These are phyloP conservation scores for Larix kaempferi DNA, from an alignment of 75 land plant species.

Conservation along the genomic window DNA sequence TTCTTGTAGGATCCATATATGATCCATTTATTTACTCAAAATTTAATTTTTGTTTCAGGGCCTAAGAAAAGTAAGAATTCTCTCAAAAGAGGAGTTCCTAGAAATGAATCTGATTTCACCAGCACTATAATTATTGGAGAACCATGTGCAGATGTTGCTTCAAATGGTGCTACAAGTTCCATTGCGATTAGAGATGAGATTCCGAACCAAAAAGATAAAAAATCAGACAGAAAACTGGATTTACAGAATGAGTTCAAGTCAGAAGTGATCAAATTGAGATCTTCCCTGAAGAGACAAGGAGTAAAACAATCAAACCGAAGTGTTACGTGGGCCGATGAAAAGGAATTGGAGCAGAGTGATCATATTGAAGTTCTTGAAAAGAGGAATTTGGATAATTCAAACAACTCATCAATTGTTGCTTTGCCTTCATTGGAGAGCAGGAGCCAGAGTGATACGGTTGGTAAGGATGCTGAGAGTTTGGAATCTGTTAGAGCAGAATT, in stretches of 20 bases:
- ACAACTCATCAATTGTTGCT: background rate
- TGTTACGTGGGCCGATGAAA: conserved; percentile 80
- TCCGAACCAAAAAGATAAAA: background rate
- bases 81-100: conserved; percentile 6
- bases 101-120: conserved; percentile 14
- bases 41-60: background rate
- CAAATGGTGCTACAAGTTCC: background rate
- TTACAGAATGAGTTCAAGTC: conserved; percentile 5
- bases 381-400: background rate
- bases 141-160: background rate
- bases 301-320: conserved; percentile 10
- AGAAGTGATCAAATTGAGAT: conserved; percentile 20
- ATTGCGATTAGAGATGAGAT: background rate
- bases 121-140: conserved; percentile 32
- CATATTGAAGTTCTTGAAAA: background rate
- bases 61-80: conserved; percentile 1
- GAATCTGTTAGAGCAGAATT: background rate
- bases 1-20: background rate
- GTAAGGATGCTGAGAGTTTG: conserved; percentile 1
- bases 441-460: background rate
- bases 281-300: conserved; percentile 43
- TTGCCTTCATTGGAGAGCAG: background rate
- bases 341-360: background rate
- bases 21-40: background rate
- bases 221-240: conserved; percentile 1